These are phyloP conservation scores for Phytophthora sp. DNA, from an alignment of 352 stramenopile genomes.

Conservation along the genomic window DNA sequence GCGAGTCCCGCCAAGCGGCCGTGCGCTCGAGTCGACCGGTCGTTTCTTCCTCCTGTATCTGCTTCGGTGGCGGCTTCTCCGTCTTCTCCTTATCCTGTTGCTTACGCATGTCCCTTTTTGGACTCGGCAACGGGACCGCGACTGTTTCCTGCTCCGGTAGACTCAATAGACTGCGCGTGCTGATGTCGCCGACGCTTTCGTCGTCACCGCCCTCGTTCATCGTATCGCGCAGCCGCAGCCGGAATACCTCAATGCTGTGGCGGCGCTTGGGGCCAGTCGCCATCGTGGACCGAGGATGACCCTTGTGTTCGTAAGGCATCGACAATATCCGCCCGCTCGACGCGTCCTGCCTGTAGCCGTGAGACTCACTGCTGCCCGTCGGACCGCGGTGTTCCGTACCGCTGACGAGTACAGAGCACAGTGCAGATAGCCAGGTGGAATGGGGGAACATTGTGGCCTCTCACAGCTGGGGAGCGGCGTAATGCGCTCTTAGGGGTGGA, in stretches of 20 bases:
- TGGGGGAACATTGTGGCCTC: slow-evolving; percentile 19
- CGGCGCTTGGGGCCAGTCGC: slow-evolving; percentile 30
- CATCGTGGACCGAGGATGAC: slow-evolving; percentile 16
- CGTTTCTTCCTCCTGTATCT: slow-evolving; percentile 6
- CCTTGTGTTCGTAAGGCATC: not conserved
- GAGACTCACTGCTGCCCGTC: slow-evolving; percentile 11
- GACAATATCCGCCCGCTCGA: not conserved
- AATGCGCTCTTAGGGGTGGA: too few species aligned
- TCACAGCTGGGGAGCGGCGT: slow-evolving; percentile 3
- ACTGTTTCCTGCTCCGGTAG: slow-evolving; percentile 28
- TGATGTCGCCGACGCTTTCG: slow-evolving; percentile 24
- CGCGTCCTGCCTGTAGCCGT: not conserved
- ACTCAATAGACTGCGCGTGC: slow-evolving; percentile 27
- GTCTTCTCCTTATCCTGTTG: not conserved
- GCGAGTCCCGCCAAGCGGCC: slow-evolving; percentile 4
- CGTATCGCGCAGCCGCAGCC: slow-evolving; percentile 68
- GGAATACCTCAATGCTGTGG: slow-evolving; percentile 72
- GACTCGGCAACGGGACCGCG: not conserved
- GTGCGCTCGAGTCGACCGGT: not conserved
- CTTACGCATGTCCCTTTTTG: not conserved
- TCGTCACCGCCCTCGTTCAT: slow-evolving; percentile 62
- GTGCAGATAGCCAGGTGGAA: slow-evolving; percentile 16
- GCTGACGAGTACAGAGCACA: slow-evolving; percentile 4
- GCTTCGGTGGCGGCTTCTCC: not conserved
- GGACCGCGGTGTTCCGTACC: not conserved